phyloP scores from a whole-genome alignment of 108 stramenopile species.

The Fragilaria crotonensis region DNA sequence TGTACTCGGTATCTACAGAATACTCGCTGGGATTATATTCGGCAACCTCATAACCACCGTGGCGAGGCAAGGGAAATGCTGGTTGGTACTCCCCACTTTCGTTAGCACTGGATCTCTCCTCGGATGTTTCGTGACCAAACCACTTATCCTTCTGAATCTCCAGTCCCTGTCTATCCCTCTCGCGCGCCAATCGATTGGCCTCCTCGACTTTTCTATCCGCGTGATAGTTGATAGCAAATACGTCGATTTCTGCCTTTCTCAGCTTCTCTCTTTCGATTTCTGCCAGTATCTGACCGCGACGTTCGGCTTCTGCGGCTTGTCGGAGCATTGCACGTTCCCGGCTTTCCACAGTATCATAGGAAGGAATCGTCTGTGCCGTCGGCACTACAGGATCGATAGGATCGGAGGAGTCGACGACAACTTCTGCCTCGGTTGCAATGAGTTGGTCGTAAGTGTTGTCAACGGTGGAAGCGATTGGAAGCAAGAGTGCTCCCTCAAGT shows the following conservation, averaged over 20 bases:
- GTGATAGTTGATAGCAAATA: constrained; percentile 9
- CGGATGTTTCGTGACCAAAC: background rate
- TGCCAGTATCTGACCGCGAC: constrained; percentile 1
- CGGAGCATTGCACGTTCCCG: background rate
- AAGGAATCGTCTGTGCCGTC: background rate
- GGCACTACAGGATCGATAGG: background rate
- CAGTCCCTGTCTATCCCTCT: constrained; percentile 8
- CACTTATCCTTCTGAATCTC: constrained; percentile 7
- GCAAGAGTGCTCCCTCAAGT: background rate
- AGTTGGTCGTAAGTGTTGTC: background rate
- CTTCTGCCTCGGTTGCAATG: background rate
- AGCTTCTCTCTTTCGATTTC: constrained; percentile 12
- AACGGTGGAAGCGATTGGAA: background rate
- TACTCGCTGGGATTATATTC: constrained; percentile 24
- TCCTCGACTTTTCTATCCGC: background rate
- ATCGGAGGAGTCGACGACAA: background rate
- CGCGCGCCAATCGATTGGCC: constrained; percentile 1
- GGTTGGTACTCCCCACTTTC: background rate
- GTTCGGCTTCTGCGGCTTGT: background rate
- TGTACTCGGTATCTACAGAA: constrained; percentile 9
- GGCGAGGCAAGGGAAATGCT: background rate
- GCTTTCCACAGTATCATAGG: too few species aligned
- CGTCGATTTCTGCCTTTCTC: background rate
- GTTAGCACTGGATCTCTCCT: background rate
- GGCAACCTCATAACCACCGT: constrained; percentile 9